Evolutionary conservation across 2,329 filamentous ascomycete genomes (phyloP).

Genomic region (Rhynchosporium secalis): DNA sequence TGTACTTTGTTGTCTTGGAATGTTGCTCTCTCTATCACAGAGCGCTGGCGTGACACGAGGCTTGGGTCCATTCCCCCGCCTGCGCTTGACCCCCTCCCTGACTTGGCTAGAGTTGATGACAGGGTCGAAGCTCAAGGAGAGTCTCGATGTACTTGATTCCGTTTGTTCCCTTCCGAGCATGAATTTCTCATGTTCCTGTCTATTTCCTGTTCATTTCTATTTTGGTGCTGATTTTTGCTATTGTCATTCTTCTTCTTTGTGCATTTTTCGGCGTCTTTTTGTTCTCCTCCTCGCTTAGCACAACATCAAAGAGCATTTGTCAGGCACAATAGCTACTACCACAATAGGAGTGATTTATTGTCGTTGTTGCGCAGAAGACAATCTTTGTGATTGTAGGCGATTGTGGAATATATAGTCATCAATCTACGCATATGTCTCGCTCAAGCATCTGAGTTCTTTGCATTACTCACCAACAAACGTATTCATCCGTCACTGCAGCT

Average conservation of each 20-base stretch:
- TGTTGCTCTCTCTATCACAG: background rate
- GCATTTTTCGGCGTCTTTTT: background rate
- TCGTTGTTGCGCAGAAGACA: background rate
- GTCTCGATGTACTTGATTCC: background rate
- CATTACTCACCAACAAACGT: conserved; percentile 11
- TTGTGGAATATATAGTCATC: background rate
- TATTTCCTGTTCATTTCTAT: background rate
- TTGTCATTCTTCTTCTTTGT: background rate
- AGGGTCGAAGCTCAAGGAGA: conserved; percentile 6
- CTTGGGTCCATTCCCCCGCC: background rate
- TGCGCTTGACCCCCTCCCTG: background rate
- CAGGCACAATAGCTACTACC: conserved; percentile 10
- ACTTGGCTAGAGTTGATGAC: conserved; percentile 1
- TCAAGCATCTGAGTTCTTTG: conserved; percentile 22
- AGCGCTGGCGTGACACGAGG: background rate
- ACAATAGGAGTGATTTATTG: background rate
- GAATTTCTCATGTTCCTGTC: background rate
- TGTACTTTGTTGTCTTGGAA: background rate
- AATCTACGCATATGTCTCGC: background rate
- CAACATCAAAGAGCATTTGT: background rate
- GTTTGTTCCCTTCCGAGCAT: background rate
- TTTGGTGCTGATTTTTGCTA: background rate
- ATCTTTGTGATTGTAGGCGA: background rate
- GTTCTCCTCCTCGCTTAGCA: conserved; percentile 12
- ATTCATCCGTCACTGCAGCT: background rate